Base-by-base conservation (phyloP, 805 yeast genomes). In the Metschnikowia kofuensis region DNA sequence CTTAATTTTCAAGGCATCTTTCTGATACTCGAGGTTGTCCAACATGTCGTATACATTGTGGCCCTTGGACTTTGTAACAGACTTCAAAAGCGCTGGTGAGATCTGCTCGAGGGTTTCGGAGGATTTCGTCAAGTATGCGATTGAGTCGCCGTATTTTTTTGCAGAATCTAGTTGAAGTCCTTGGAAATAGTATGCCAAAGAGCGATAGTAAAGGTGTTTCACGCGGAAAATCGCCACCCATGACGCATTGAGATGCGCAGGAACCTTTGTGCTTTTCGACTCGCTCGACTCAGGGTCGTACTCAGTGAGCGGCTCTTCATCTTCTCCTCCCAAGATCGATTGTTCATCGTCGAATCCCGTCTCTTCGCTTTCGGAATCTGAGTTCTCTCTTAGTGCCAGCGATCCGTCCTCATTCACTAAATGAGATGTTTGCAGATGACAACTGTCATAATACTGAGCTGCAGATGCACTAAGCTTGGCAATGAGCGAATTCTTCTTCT, bases 381-480 rank as follows among this genome's bases (percentile, higher is more conserved):
- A 21, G 7, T 55, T 40, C 15, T 39, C 42, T 2, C 53, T 54
- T 8, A 21, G 31, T 7, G 45, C 27, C n/a, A 57, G 47, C 9
- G 52, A 49, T 11, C 52, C 58, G 5, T 50, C 51, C 2, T 54
- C 54, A 1, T 50, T 50, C 30, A 40, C 44, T 35, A 61, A 47
- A 39, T 62, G 66, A 30, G 52, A 54, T n/a, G 82, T 65, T 43
- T 74, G 69, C 7, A 76, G 76, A 35, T 59, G 64, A 42, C 88
- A 78, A 6, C 77, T 70, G 29, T 72, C 79, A 61, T 82, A 90
- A 48, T 80, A 68, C 6, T 66, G 63, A 4, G 84, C 66, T 0
- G 91, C 75, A 1, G 89, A 75, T 44, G 77, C 68, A n/a, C 94
- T 82, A 45, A 92, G 74, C 65, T 82, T 89, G 15, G 96, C 74